A percentile compares a stretch with the other conserved stretches of the same genome.
Conservation (phyloP, 805 yeast species). For the Yamadazyma olivae region DNA sequence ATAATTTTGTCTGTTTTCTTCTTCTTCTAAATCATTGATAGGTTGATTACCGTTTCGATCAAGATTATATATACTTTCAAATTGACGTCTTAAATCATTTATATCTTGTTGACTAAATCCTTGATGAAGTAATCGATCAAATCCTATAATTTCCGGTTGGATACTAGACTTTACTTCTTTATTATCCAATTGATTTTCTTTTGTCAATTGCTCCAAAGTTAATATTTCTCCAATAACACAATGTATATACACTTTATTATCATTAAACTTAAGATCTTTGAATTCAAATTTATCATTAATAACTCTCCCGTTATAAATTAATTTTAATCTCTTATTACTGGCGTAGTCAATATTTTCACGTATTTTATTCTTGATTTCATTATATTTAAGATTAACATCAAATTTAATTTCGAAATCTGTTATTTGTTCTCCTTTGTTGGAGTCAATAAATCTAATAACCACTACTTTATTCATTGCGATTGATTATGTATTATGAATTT, state of each 20-base stretch:
- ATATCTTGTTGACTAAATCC: slow-evolving; percentile 84
- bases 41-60: slow-evolving; percentile 23
- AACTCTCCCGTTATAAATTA: slow-evolving; percentile 69
- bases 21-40: slow-evolving; percentile 39
- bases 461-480: background rate
- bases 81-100: slow-evolving; percentile 67
- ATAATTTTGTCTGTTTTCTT: slow-evolving; percentile 35
- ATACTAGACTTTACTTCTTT: slow-evolving; percentile 49
- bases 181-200: slow-evolving; percentile 59
- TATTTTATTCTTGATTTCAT: slow-evolving; percentile 16
- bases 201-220: slow-evolving; percentile 49
- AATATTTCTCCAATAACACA: slow-evolving; percentile 74
- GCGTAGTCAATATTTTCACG: slow-evolving; percentile 21
- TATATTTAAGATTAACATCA: slow-evolving; percentile 1
- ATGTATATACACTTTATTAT: slow-evolving; percentile 55
- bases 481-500: too few species aligned
- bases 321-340: slow-evolving; percentile 50
- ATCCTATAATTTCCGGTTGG: slow-evolving; percentile 71
- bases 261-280: slow-evolving; percentile 30
- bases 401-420: slow-evolving; percentile 7
- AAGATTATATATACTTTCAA: slow-evolving; percentile 62
- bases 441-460: slow-evolving; percentile 13
- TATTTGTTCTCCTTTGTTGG: slow-evolving; percentile 9
- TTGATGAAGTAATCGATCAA: slow-evolving; percentile 76
- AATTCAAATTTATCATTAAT: slow-evolving; percentile 56